phyloP scores from a whole-genome alignment of 2,329 filamentous ascomycete species.

The Arthrobotrys conoides region DNA sequence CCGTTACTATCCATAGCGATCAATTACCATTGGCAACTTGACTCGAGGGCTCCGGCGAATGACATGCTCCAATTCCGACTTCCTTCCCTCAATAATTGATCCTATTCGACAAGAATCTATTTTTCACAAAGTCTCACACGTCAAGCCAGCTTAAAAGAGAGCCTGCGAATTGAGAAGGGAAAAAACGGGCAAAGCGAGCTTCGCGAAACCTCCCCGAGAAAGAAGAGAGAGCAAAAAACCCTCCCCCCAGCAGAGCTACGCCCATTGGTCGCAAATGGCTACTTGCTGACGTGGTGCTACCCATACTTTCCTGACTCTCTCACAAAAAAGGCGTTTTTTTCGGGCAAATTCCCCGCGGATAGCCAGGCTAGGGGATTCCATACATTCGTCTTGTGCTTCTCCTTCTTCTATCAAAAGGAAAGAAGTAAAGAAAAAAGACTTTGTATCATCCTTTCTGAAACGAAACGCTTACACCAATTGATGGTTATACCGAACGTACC shows the following conservation, averaged over 20 bases:
- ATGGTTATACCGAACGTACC: slow-evolving; percentile 8
- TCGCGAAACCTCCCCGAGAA: slow-evolving; percentile 43
- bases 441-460: slow-evolving; percentile 60
- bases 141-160: not conserved
- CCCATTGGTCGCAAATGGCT: slow-evolving; percentile 48
- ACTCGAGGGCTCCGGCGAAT: not conserved
- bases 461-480: slow-evolving; percentile 46
- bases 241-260: slow-evolving; percentile 25
- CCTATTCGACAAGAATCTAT: slow-evolving; percentile 10
- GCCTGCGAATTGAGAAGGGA: not conserved
- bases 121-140: not conserved
- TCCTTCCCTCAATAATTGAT: not conserved
- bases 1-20: not conserved
- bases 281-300: slow-evolving; percentile 61
- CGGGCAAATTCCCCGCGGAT: slow-evolving; percentile 61
- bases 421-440: slow-evolving; percentile 21
- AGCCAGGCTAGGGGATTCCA: slow-evolving; percentile 36
- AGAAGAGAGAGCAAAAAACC: not conserved
- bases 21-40: too few relatives aligned
- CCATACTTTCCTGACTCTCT: slow-evolving; percentile 6
- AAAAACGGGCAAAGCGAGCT: slow-evolving; percentile 46
- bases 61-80: slow-evolving; percentile 13
- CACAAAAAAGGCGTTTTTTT: slow-evolving; percentile 35
- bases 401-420: slow-evolving; percentile 12
- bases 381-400: slow-evolving; percentile 2